Evolutionary conservation across 148 eudicot species (phyloP), one percentile per base, ranked within the genome.

Genomic region (Camellia granthamiana): DNA sequence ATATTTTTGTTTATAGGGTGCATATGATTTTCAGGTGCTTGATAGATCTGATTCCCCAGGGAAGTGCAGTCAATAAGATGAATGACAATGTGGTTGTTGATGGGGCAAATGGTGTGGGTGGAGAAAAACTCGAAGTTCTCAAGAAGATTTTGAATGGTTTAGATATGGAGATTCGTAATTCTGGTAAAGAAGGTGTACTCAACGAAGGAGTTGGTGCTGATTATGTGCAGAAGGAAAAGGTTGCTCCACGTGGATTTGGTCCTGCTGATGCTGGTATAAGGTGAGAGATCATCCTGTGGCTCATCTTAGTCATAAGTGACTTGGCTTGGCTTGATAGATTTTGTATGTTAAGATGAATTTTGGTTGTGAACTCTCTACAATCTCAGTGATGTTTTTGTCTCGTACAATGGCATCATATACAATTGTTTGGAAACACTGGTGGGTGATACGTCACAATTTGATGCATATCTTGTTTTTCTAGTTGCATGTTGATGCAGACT

Each of bases 141-240:
- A 88, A 83, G 81, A 85, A 85, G 52, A 52, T 71, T 76, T 90
- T 92, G 82, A 82, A 69, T 81, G 85, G 59, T 80, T 83, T 90
- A 64, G 75, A 79, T 56, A 84, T 93, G 47, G 97, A 96, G 64
- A 86, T 93, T 76, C 92, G 98, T 72, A 93, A 96, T 77, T 80
- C 85, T 65, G 93, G 98, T 75, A 90, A 83, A 81, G 88, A 80
- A 56, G 99, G 99, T 79, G 86, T 91, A 55, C 92, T 96, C 65
- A 96, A 96, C 77, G 97, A 96, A 80, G 91, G 90, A 80, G 99
- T 93, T 77, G 99, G 98, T 84, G 99, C 99, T 85, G 99, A 96
- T 84, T 96, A 86, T 92, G 99, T 96, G 87, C 99, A 96, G 85
- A 96, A 96, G 87, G 98, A 91, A 77, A 96, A 96, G 88, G 84